These are phyloP conservation scores for Aureobasidium namibiae DNA, from an alignment of 2,329 filamentous ascomycete species.

Conservation along the genomic window DNA sequence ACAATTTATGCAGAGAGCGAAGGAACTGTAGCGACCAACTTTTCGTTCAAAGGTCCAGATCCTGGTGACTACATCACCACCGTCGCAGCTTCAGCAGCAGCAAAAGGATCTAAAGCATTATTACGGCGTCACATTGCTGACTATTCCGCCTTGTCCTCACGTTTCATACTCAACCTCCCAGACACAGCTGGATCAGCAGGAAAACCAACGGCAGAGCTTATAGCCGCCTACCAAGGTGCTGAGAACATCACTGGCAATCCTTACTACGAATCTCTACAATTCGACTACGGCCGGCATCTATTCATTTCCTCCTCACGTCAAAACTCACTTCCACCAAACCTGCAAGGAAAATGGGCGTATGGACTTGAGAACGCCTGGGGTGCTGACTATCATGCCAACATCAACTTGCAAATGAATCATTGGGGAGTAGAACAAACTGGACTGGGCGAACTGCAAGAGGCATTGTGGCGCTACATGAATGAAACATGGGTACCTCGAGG, in stretches of 20 bases:
- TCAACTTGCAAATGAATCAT: slow-evolving; percentile 56
- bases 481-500: slow-evolving; percentile 48
- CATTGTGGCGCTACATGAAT: slow-evolving; percentile 46
- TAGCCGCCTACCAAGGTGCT: slow-evolving; percentile 22
- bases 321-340: slow-evolving; percentile 46
- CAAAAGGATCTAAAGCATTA: slow-evolving; percentile 27
- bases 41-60: slow-evolving; percentile 43
- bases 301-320: slow-evolving; percentile 47
- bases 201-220: slow-evolving; percentile 30
- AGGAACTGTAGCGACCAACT: slow-evolving; percentile 36
- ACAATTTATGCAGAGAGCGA: slow-evolving; percentile 46
- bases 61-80: slow-evolving; percentile 33
- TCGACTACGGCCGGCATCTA: slow-evolving; percentile 47
- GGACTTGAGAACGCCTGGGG: slow-evolving; percentile 41
- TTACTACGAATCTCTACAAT: slow-evolving; percentile 45
- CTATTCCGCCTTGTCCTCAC: slow-evolving; percentile 31
- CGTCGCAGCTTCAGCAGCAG: slow-evolving; percentile 26
- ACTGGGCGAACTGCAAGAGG: slow-evolving; percentile 36
- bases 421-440: slow-evolving; percentile 49
- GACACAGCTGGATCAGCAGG: slow-evolving; percentile 35
- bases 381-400: slow-evolving; percentile 50
- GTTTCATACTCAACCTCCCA: slow-evolving; percentile 39
- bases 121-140: slow-evolving; percentile 32
- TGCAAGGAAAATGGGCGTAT: slow-evolving; percentile 50
- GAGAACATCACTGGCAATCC: slow-evolving; percentile 39